phyloP scores from a whole-genome alignment of 352 stramenopile genomes.

The Globisporangium emineosum region DNA sequence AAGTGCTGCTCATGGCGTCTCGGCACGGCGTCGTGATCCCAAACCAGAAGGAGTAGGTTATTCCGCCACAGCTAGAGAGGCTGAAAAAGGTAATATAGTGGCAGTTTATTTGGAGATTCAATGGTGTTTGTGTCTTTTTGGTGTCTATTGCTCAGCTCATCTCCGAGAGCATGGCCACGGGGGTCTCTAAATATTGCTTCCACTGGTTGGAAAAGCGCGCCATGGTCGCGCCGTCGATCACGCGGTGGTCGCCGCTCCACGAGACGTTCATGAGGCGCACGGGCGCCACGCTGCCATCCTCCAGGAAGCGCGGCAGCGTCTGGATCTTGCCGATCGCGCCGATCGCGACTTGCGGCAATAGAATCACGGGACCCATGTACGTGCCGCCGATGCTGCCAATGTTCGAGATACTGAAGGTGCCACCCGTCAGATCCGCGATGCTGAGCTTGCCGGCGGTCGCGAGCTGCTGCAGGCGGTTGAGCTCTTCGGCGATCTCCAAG shows the following conservation, averaged over 20 bases:
- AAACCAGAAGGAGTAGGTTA: constrained; percentile 37
- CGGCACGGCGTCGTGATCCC: constrained; percentile 65
- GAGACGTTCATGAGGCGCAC: constrained; percentile 95
- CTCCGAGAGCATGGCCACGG: constrained; percentile 89
- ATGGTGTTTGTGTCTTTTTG: not conserved
- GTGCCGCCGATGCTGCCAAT: constrained; percentile 97
- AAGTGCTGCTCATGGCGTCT: constrained; percentile 63
- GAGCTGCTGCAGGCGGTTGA: constrained; percentile 88
- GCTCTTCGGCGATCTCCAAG: constrained; percentile 75
- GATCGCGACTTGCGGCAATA: constrained; percentile 96
- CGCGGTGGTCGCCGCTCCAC: constrained; percentile 97
- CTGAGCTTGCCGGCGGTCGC: constrained; percentile 75
- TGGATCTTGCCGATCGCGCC: constrained; percentile 96
- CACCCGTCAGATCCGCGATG: constrained; percentile 85
- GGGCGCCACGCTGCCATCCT: constrained; percentile 80
- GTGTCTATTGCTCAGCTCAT: constrained; percentile 53
- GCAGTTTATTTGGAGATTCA: not conserved
- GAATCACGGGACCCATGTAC: constrained; percentile 96
- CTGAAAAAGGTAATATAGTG: not conserved
- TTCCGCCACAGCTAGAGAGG: not conserved
- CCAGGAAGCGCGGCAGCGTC: constrained; percentile 92
- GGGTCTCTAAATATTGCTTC: constrained; percentile 96
- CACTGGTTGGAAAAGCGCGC: constrained; percentile 96
- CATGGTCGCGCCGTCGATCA: constrained; percentile 98
- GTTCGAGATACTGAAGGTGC: constrained; percentile 92